Base-by-base conservation (phyloP, 73 alveolate genomes). In the Blepharisma japonicum region DNA sequence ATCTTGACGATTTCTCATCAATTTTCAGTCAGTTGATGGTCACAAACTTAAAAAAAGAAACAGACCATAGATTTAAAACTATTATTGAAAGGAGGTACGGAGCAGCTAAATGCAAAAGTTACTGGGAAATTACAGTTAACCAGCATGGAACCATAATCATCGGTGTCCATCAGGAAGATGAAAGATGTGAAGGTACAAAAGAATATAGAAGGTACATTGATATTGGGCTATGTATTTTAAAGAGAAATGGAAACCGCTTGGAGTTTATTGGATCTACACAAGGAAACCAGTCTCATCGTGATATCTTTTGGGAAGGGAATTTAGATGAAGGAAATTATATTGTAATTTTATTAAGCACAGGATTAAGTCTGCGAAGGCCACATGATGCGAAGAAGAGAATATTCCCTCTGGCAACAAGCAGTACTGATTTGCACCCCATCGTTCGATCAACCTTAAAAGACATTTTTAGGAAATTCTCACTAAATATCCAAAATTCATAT, bases 81-180 rank as follows among this genome's bases (percentile, higher is more conserved):
- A 81, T 78, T 38, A 79, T 38, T 71, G 45, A 79, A 2, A 85
- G 86, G 14, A 77, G 68, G 8, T 45, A 25, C 51, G 91, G 81
- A 55, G 56, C 20, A 6, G 83, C 55, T 42, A 77, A 68, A 11
- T 71, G 83, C 0, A 85, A 81, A 51, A 80, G 81, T 77, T 51
- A 49, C 27, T 85, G 82, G 61, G 78, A 79, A 9, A 20, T 80
- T 0, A 84, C 74, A 38, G 72, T 85, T n/a, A 74, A 78, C 8
- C 72, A 71, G 11, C 74, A 80, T 23, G 32, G 81, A 23, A 71
- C 50, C 23, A 50, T 81, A 6, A 67, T 78, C 11, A 72, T 85
- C 45, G 88, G 88, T 1, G 68, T 85, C 14, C 88, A 80, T 71
- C 83, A 85, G 71, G 92, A 85, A 42, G 92, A 85, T 72, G 92